These are phyloP conservation scores for Kazachstania taianensis DNA, from an alignment of 805 yeast species.

Conservation along the genomic window DNA sequence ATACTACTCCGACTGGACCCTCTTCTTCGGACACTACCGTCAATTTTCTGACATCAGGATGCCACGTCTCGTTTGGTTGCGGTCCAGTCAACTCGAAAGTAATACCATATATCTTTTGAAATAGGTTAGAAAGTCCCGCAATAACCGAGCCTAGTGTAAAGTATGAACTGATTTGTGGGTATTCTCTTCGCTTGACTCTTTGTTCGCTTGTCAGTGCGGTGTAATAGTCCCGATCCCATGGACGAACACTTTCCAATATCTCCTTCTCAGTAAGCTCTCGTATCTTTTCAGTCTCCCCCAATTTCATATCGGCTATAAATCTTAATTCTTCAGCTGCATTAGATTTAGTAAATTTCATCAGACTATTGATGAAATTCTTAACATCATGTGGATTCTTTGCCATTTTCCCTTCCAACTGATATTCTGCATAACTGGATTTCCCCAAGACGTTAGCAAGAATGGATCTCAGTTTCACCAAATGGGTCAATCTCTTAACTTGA, in stretches of 20 bases:
- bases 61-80: constrained; percentile 76
- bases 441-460: constrained; percentile 67
- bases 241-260: constrained; percentile 44
- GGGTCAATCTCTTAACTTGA: constrained; percentile 52
- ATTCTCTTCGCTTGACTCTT: too few relatives aligned
- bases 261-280: constrained; percentile 27
- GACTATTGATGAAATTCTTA: constrained; percentile 48
- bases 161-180: constrained; percentile 46
- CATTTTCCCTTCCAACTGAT: constrained; percentile 84
- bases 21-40: constrained; percentile 58
- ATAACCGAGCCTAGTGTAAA: constrained; percentile 81
- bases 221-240: constrained; percentile 87
- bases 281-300: constrained; percentile 7
- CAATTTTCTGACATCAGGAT: constrained; percentile 70
- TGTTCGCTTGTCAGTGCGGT: constrained; percentile 2
- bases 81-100: constrained; percentile 57
- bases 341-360: constrained; percentile 42
- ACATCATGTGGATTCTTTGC: constrained; percentile 76
- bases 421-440: constrained; percentile 57
- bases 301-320: constrained; percentile 34
- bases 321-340: constrained; percentile 53
- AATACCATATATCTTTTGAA: constrained; percentile 66
- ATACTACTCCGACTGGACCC: constrained; percentile 67
- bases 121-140: constrained; percentile 67
- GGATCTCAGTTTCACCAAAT: constrained; percentile 55